These are phyloP conservation scores for Fusarium euwallaceae DNA, from an alignment of 2,329 filamentous ascomycete genomes.

Conservation along the genomic window DNA sequence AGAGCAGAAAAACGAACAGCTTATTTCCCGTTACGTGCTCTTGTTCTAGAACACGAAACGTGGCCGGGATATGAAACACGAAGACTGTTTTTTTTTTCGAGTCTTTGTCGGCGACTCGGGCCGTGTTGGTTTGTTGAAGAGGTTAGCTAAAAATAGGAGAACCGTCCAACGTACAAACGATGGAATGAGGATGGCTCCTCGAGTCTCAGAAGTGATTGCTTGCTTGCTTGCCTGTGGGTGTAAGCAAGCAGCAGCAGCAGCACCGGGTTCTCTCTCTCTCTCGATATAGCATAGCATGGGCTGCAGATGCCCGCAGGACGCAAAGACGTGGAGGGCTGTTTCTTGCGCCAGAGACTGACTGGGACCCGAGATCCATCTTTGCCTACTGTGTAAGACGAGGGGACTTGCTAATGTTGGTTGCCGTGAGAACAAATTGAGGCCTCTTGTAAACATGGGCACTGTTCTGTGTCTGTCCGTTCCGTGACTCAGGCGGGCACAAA, in stretches of 20 bases:
- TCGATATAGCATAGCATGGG: neutral
- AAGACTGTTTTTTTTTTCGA: neutral
- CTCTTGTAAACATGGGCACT: neutral
- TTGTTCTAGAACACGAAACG: constrained; percentile 3
- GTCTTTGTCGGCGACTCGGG: neutral
- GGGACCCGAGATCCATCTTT: neutral
- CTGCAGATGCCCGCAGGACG: constrained; percentile 30
- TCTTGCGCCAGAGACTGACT: constrained; percentile 14
- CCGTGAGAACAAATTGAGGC: constrained; percentile 12
- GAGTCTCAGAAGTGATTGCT: neutral
- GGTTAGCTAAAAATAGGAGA: constrained; percentile 28
- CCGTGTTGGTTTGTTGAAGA: neutral
- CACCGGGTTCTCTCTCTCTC: neutral
- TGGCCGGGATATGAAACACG: constrained; percentile 28
- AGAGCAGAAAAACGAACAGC: neutral
- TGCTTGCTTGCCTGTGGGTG: constrained; percentile 4
- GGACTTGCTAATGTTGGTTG: constrained; percentile 25
- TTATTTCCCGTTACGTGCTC: neutral
- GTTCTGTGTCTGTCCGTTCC: neutral
- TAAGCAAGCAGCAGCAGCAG: constrained; percentile 3
- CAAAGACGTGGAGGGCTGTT: constrained; percentile 4
- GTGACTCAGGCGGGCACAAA: neutral
- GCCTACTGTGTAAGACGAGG: neutral
- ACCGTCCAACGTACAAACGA: neutral
- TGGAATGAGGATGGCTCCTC: neutral